phyloP scores from a whole-genome alignment of 768 basidiomycete genomes.

The Collybia nuda region DNA sequence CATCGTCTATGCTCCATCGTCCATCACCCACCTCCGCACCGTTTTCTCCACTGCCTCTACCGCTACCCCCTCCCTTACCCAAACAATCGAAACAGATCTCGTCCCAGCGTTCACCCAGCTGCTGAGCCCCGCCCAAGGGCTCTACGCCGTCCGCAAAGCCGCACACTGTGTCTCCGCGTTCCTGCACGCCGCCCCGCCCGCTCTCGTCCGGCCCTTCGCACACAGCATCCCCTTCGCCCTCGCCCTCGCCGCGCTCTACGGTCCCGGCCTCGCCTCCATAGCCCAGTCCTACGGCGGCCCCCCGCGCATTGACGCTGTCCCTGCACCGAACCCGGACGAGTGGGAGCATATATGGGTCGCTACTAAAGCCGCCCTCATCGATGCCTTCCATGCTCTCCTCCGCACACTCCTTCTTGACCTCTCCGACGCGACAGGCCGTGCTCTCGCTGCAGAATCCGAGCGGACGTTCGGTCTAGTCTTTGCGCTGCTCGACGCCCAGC shows the following conservation, averaged over 20 bases:
- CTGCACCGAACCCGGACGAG: slow-evolving; percentile 43
- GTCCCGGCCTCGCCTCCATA: slow-evolving; percentile 51
- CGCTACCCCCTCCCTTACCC: slow-evolving; percentile 29
- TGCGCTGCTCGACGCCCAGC: slow-evolving; percentile 50
- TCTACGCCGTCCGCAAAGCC: slow-evolving; percentile 67
- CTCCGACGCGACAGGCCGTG: slow-evolving; percentile 40
- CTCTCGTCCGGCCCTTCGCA: slow-evolving; percentile 51
- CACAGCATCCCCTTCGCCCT: slow-evolving; percentile 51
- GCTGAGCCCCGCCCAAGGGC: slow-evolving; percentile 43
- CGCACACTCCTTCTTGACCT: slow-evolving; percentile 49
- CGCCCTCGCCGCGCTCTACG: slow-evolving; percentile 60
- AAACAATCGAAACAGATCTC: slow-evolving; percentile 40
- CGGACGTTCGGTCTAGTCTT: slow-evolving; percentile 58
- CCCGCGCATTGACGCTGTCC: slow-evolving; percentile 24
- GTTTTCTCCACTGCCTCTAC: slow-evolving; percentile 41
- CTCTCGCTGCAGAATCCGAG: slow-evolving; percentile 38
- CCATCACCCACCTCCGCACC: slow-evolving; percentile 41
- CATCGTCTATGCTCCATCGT: slow-evolving; percentile 49
- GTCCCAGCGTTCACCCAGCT: slow-evolving; percentile 59
- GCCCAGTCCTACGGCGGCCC: slow-evolving; percentile 64
- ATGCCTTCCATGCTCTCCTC: slow-evolving; percentile 64
- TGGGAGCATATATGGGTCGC: slow-evolving; percentile 75
- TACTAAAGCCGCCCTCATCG: slow-evolving; percentile 71
- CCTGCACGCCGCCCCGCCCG: slow-evolving; percentile 48
- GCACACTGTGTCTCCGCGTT: slow-evolving; percentile 56